These are phyloP conservation scores for Pleurotus tuoliensis DNA, from an alignment of 768 basidiomycete species.

Conservation along the genomic window DNA sequence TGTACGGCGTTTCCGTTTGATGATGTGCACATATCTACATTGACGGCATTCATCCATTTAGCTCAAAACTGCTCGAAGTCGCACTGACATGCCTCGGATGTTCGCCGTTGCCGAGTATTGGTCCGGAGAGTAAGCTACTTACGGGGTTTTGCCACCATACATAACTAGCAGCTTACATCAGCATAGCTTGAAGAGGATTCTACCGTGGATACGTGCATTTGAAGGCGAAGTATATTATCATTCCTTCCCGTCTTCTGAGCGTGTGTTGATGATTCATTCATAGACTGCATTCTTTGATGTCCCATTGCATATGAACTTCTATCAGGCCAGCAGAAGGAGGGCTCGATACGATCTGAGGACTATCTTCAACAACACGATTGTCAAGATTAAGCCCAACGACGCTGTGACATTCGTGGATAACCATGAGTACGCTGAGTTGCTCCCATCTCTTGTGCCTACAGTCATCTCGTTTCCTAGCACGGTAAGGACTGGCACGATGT, in stretches of 20 bases:
- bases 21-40: not conserved
- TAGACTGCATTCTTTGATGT: constrained; percentile 91
- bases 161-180: not conserved
- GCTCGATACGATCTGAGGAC: constrained; percentile 70
- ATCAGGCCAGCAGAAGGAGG: constrained; percentile 67
- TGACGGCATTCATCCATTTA: constrained; percentile 18
- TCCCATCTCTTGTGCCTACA: not conserved
- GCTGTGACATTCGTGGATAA: constrained; percentile 92
- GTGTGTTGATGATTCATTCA: constrained; percentile 1
- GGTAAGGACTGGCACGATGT: constrained; percentile 31
- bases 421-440: constrained; percentile 63
- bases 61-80: constrained; percentile 50
- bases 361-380: constrained; percentile 68
- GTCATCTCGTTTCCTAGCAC: constrained; percentile 40
- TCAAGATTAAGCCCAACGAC: constrained; percentile 66
- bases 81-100: constrained; percentile 40
- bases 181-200: constrained; percentile 42
- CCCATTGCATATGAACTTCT: constrained; percentile 82
- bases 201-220: constrained; percentile 58
- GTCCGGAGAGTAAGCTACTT: constrained; percentile 56
- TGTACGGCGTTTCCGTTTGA: constrained; percentile 35
- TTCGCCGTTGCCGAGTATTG: constrained; percentile 84
- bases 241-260: not conserved
- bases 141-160: not conserved
- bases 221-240: constrained; percentile 52